phyloP scores from a whole-genome alignment of 768 basidiomycete genomes.

The Leccinum arenicola region DNA sequence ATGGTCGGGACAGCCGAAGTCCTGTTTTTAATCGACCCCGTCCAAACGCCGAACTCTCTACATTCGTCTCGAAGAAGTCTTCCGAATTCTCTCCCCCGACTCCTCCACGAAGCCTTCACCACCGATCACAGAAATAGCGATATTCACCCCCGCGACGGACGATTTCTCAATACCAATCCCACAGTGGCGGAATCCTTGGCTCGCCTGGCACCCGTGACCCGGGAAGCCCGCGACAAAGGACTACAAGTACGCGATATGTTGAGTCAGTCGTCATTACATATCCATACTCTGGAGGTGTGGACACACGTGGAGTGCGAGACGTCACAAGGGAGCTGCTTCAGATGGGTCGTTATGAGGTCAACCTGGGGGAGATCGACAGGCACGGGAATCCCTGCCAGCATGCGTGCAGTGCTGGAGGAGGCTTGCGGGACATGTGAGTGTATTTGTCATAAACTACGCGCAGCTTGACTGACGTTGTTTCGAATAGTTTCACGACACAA shows the following conservation, averaged over 20 bases:
- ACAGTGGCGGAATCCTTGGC: no score
- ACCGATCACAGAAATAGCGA: slow-evolving; percentile 76
- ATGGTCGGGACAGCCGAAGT: no score
- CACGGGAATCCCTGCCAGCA: slow-evolving; percentile 61
- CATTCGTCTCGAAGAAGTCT: slow-evolving; percentile 36
- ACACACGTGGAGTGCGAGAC: slow-evolving; percentile 59
- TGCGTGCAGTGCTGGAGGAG: slow-evolving; percentile 66
- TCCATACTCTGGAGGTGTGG: slow-evolving; percentile 51
- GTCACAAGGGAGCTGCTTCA: slow-evolving; percentile 69
- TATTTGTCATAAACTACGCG: not conserved
- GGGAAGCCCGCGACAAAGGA: no score
- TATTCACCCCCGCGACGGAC: slow-evolving; percentile 54
- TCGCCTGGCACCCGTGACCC: no score
- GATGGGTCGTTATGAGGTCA: slow-evolving; percentile 95
- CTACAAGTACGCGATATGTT: no score
- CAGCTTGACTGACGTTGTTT: no score
- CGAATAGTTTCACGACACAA: no score
- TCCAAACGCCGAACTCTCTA: no score
- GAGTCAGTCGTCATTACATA: no score
- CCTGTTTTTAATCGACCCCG: no score
- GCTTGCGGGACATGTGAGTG: slow-evolving; percentile 60
- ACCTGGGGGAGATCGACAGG: slow-evolving; percentile 90
- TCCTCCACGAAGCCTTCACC: slow-evolving; percentile 19
- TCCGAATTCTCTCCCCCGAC: slow-evolving; percentile 46
- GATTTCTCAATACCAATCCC: no score